Evolutionary conservation across 108 stramenopile species (phyloP).

Genomic region (Hondaea fermentalgiana): DNA sequence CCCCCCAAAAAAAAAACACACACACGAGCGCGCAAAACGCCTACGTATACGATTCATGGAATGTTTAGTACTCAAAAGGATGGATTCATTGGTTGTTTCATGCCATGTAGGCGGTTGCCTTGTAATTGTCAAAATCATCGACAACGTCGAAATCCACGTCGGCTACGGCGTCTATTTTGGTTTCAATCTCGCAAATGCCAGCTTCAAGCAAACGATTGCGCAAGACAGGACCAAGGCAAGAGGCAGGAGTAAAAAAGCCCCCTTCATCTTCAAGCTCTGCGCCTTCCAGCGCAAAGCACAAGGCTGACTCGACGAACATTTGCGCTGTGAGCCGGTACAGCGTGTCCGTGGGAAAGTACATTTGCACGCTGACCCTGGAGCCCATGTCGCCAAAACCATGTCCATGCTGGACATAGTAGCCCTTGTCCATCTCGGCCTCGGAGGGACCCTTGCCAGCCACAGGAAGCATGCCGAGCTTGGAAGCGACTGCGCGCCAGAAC

Average conservation of each 20-base stretch:
- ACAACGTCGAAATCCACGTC: not conserved
- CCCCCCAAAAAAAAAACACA: too few species aligned
- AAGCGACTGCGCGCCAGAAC: not conserved
- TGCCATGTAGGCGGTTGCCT: too few species aligned
- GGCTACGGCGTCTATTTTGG: not conserved
- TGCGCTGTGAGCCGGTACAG: not conserved
- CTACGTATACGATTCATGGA: too few species aligned
- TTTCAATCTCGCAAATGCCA: not conserved
- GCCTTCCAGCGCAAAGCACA: not conserved
- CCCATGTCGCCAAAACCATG: not conserved
- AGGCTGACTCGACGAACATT: not conserved
- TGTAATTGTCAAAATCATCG: not conserved
- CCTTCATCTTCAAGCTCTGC: not conserved
- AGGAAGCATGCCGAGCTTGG: not conserved
- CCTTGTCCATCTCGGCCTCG: not conserved
- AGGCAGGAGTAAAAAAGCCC: not conserved
- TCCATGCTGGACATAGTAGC: not conserved
- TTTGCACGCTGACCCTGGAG: not conserved
- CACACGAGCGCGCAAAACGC: too few species aligned
- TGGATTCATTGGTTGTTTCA: too few species aligned
- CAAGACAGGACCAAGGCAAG: not conserved
- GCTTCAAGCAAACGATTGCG: not conserved
- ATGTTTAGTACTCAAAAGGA: too few species aligned
- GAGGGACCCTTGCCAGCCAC: not conserved
- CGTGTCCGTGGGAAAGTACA: not conserved